Base-by-base conservation (phyloP, 352 stramenopile species). In the Halophytophthora batemanensis region DNA sequence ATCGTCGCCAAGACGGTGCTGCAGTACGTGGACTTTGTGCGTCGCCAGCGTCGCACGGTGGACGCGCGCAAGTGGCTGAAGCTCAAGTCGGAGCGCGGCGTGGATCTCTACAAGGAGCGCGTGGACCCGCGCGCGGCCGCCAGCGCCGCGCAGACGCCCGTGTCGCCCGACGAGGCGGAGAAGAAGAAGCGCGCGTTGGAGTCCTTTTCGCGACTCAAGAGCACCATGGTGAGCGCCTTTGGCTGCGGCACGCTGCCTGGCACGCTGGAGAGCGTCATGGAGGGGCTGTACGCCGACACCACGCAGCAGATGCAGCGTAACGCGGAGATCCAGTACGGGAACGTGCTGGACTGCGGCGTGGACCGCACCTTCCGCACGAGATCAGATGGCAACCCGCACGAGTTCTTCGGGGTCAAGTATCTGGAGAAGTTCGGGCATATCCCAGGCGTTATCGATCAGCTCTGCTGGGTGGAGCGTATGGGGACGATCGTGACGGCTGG, bases 321-420 rank as follows among this genome's bases (percentile, higher is more conserved):
- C 54, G 69, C 66, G 29, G 35, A 62, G 1, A 71, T 87, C 11
- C 74, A 85, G 50, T 84, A 77, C 49, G 71, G 69, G 13, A 48
- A 61, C 10, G 36, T 84, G 15, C 38, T 69, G 12, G 67, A 79
- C 48, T 75, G 71, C 45, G 68, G 74, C 3, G 69, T 87, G 10
- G 56, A 84, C 50, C 66, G 73, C 38, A 65, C 68, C 0, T 82
- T 83, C 34, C 60, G 74, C n/a, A 55, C 38, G 8, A 35, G 45
- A 7, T 67, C 63, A 12, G 45, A 62, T 2, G 45, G 13, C 12
- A 50, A 77, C 5, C 74, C 77, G 42, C 71, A 72, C 40, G 60
- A 69, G 18, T 83, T 77, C 60, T 73, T 87, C 19, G 77, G 77
- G 11, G 60, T 86, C 50, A 87, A 87, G 45, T 87, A 75, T 54